These are phyloP conservation scores for Globisporangium nagaii DNA, from an alignment of 352 stramenopile species.

Conservation along the genomic window DNA sequence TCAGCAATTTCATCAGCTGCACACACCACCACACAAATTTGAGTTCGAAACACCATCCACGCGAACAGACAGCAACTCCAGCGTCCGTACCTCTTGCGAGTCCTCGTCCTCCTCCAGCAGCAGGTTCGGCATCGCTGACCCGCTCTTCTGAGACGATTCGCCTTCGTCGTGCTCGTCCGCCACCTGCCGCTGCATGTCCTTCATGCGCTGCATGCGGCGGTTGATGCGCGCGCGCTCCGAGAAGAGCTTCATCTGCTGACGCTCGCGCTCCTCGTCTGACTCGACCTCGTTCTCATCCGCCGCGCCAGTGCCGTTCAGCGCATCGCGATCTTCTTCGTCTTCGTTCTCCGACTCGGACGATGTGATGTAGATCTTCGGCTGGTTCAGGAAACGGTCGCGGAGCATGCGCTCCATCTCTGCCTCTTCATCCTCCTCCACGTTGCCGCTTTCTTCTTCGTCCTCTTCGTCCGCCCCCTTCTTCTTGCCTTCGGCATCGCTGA, in stretches of 20 bases:
- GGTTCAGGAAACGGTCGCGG: constrained; percentile 61
- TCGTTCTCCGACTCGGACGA: constrained; percentile 78
- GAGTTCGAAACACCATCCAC: too few relatives aligned
- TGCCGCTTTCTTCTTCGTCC: constrained; percentile 8
- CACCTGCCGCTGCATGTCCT: constrained; percentile 64
- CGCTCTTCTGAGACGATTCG: constrained; percentile 14
- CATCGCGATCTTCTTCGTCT: constrained; percentile 30
- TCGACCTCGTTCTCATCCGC: constrained; percentile 46
- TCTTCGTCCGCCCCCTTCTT: constrained; percentile 24
- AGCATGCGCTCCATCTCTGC: constrained; percentile 77
- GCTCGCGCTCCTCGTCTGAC: constrained; percentile 77
- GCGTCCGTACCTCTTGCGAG: constrained; percentile 46
- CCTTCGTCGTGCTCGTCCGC: constrained; percentile 37
- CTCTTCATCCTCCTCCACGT: constrained; percentile 56
- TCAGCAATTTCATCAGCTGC: constrained; percentile 56
- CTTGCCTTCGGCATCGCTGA: constrained; percentile 47
- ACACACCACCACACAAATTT: not conserved
- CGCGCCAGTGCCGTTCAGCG: constrained; percentile 14
- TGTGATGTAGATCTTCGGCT: constrained; percentile 85
- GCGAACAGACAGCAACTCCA: not conserved
- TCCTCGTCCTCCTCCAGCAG: constrained; percentile 78
- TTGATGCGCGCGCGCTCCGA: constrained; percentile 78
- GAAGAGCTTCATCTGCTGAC: constrained; percentile 84
- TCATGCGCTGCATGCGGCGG: constrained; percentile 83
- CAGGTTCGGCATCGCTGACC: constrained; percentile 37